A percentile compares a stretch with the other conserved stretches of the same genome.
phyloP scores from a whole-genome alignment of 306 rosid species.

The Cucurbita moschata region DNA sequence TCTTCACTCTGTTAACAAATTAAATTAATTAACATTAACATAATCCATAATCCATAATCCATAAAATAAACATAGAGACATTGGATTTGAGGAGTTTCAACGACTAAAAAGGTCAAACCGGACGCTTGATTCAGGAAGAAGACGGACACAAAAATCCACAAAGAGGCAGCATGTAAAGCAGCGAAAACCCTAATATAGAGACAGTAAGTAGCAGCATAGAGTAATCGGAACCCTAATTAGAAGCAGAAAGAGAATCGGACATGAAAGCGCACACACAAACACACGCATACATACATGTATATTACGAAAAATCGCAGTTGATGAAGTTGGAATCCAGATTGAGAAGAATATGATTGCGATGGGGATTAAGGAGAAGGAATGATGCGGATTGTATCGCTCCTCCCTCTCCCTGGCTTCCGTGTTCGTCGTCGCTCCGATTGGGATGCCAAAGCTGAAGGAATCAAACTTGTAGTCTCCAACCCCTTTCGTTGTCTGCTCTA shows the following conservation, averaged over 20 bases:
- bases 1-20: conserved; percentile 4
- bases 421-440: background rate
- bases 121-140: conserved; percentile 5
- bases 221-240: background rate
- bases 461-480: background rate
- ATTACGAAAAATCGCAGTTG: background rate
- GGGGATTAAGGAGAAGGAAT: background rate
- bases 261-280: no score
- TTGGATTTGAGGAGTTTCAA: background rate
- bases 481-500: background rate
- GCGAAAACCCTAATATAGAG: background rate
- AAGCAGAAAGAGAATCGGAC: background rate
- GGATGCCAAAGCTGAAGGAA: background rate
- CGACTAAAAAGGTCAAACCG: conserved; percentile 1
- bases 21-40: background rate
- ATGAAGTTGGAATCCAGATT: background rate
- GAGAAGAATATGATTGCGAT: background rate
- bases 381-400: background rate
- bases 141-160: background rate
- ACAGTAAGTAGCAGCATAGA: background rate
- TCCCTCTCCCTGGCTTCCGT: background rate
- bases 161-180: background rate
- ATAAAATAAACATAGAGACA: background rate
- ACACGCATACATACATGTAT: background rate
- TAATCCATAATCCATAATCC: background rate